Percentiles rank a stretch among this genome's conserved stretches.
Conservation (phyloP, 495 filamentous ascomycete genomes). For the Venustampulla echinocandica region DNA sequence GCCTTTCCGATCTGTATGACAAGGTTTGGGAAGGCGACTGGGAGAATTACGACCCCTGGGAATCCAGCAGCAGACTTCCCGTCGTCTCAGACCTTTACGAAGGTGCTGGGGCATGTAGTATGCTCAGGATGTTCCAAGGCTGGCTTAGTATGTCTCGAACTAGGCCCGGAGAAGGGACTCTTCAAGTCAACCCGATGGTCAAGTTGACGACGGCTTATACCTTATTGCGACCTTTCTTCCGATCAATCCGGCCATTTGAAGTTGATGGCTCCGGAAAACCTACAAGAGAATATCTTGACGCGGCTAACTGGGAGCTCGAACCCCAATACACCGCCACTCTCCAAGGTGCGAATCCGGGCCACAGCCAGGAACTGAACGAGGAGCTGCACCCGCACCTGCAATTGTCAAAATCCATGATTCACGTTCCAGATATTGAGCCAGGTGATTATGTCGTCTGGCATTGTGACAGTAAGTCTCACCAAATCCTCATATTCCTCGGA, state of each 20-base stretch:
- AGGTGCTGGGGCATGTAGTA: constrained; percentile 71
- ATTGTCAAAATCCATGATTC: constrained; percentile 66
- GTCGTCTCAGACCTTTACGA: constrained; percentile 73
- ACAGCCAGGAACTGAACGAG: constrained; percentile 67
- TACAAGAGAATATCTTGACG: constrained; percentile 35
- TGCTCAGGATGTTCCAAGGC: constrained; percentile 83
- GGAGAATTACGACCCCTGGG: constrained; percentile 78
- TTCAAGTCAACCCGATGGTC: constrained; percentile 76
- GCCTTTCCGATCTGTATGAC: constrained; percentile 57
- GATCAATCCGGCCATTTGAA: constrained; percentile 31
- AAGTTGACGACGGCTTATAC: constrained; percentile 68
- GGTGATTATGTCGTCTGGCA: constrained; percentile 92
- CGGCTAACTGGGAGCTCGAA: constrained; percentile 43
- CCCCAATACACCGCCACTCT: constrained; percentile 39
- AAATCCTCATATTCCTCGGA: too few species aligned
- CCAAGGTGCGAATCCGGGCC: constrained; percentile 68
- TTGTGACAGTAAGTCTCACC: constrained; percentile 56
- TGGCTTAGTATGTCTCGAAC: constrained; percentile 75
- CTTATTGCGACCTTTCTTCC: constrained; percentile 84
- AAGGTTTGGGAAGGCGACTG: constrained; percentile 65
- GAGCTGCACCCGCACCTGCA: constrained; percentile 70
- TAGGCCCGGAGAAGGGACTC: constrained; percentile 64
- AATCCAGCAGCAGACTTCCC: constrained; percentile 56
- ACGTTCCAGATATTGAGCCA: constrained; percentile 65
- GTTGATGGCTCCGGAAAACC: constrained; percentile 22